phyloP scores from a whole-genome alignment of 768 basidiomycete genomes.

The Grammothele lineata region DNA sequence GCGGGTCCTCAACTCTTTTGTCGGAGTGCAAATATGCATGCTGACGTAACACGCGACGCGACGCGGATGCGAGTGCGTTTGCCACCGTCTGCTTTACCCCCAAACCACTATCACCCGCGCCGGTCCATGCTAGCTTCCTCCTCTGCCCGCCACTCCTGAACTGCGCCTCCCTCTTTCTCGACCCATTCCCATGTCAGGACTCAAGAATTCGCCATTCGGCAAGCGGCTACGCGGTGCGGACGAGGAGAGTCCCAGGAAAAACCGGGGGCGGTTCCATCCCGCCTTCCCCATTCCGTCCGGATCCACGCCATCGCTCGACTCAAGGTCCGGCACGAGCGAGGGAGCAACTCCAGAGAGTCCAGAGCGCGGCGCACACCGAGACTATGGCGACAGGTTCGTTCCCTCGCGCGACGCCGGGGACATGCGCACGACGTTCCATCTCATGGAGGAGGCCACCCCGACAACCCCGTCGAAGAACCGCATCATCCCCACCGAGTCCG shows the following conservation, averaged over 20 bases:
- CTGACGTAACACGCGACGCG: constrained; percentile 23
- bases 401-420: constrained; percentile 57
- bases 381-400: constrained; percentile 58
- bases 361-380: constrained; percentile 18
- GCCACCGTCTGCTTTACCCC: constrained; percentile 7
- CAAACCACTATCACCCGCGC: constrained; percentile 4
- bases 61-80: constrained; percentile 2
- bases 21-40: constrained; percentile 1
- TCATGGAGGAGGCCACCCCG: constrained; percentile 45
- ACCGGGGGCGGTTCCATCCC: constrained; percentile 47
- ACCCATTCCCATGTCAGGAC: constrained; percentile 50
- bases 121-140: constrained; percentile 18
- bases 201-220: constrained; percentile 83
- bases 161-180: neutral
- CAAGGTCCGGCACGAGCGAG: constrained; percentile 50
- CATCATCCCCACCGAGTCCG: constrained; percentile 38
- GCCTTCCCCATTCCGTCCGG: constrained; percentile 47
- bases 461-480: constrained; percentile 36
- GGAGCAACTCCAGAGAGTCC: constrained; percentile 45
- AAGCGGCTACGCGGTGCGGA: constrained; percentile 73
- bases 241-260: constrained; percentile 49
- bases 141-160: constrained; percentile 7
- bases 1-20: too few species aligned
- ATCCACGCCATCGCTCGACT: constrained; percentile 55
- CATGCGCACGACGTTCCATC: constrained; percentile 57